Conservation (phyloP, 2,329 filamentous ascomycete genomes). For the Setomelanomma holmii region DNA sequence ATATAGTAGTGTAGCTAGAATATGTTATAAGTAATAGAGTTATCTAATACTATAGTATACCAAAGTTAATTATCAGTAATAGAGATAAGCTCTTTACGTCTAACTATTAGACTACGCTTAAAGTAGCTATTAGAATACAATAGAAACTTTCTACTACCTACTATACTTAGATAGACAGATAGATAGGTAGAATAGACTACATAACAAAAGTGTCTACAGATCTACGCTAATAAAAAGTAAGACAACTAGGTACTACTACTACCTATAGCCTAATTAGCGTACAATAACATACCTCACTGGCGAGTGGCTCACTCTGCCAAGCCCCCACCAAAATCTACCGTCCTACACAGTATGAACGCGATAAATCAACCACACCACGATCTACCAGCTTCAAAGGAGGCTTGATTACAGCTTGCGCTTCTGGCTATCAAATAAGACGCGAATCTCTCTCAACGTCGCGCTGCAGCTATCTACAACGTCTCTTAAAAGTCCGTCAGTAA, state of each 20-base stretch:
- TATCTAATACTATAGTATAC: neutral
- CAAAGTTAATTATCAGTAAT: neutral
- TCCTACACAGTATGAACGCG: no score
- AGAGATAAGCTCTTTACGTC: neutral
- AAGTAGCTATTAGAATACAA: neutral
- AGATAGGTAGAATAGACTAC: slow-evolving; percentile 4
- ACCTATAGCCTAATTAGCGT: slow-evolving; percentile 5
- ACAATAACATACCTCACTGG: slow-evolving; percentile 5
- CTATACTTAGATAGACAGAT: slow-evolving; percentile 4
- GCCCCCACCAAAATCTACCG: no score
- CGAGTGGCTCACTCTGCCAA: neutral
- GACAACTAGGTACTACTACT: slow-evolving; percentile 5
- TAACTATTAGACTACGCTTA: neutral
- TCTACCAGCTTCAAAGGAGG: no score
- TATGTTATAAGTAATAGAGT: neutral
- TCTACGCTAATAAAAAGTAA: neutral
- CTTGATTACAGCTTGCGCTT: no score
- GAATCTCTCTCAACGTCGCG: slow-evolving; percentile 15
- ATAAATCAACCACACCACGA: no score
- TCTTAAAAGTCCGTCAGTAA: no score
- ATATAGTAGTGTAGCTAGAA: neutral
- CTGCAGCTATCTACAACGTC: no score
- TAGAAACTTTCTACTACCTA: neutral
- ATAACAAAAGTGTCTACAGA: slow-evolving; percentile 3
- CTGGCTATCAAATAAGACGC: no score